Conservation (phyloP, 1,284 basidiomycete species). For the Xerocomus minutiporus region DNA sequence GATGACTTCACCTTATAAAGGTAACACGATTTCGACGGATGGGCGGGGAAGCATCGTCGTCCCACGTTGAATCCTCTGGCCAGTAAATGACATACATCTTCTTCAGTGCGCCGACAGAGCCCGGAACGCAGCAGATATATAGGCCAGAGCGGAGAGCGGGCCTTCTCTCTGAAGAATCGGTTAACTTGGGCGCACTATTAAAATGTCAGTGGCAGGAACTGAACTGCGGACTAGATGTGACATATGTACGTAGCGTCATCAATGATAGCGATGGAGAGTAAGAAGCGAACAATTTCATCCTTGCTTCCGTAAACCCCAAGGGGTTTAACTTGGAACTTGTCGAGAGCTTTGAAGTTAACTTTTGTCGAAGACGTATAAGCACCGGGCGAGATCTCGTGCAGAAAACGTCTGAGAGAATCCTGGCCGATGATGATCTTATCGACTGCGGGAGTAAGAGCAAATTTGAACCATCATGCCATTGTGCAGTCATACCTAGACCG, state of each 20-base stretch:
- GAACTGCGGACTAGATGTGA: background rate
- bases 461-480: background rate
- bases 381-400: conserved; percentile 44
- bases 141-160: conserved; percentile 47
- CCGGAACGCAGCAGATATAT: conserved; percentile 35
- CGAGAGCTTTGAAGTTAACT: conserved; percentile 49
- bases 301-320: conserved; percentile 55
- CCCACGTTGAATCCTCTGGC: conserved; percentile 60
- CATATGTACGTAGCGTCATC: conserved; percentile 36
- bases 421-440: conserved; percentile 59
- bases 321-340: conserved; percentile 41
- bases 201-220: background rate
- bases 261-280: conserved; percentile 35
- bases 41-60: conserved; percentile 44
- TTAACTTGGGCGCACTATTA: conserved; percentile 13
- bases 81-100: conserved; percentile 51
- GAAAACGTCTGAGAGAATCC: conserved; percentile 40
- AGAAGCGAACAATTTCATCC: conserved; percentile 43
- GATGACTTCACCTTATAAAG: conserved; percentile 49
- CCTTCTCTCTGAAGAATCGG: conserved; percentile 10
- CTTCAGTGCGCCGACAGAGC: conserved; percentile 9
- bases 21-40: conserved; percentile 51
- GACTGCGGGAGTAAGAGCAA: conserved; percentile 34
- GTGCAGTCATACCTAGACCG: conserved; percentile 42
- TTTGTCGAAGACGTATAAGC: conserved; percentile 49